Evolutionary conservation across 2,329 filamentous ascomycete genomes (phyloP), one percentile per base, ranked within the genome.

Genomic region (Rutstroemia sp.): DNA sequence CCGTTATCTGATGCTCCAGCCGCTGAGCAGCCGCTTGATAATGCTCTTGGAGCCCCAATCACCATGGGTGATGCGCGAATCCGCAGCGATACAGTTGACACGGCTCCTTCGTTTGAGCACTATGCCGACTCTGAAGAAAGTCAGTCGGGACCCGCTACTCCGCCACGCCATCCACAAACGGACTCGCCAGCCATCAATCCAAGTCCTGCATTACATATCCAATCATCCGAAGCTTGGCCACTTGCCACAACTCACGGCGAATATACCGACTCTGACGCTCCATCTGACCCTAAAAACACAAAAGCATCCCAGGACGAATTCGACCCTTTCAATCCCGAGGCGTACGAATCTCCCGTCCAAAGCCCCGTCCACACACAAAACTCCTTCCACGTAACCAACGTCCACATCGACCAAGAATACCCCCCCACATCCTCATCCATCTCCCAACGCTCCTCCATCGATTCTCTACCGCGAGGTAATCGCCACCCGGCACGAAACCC

Each of bases 81-180:
- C 3, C 41, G 54, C 34, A 60, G 61, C 10, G 56, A 67, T n/a
- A 66, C 63, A 2, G 62, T 60, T 21, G 64, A 63, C 42, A 65
- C 64, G 1, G 53, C 64, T 5, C 64, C 64, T 9, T 61, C 61
- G 2, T 65, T 65, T 6, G 64, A 65, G 37, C 57, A 59, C 7
- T 63, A 63, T 48, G 57, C 62, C 19, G 58, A 57, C n/a, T 66
- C 63, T 5, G 63, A 66, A 19, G 41, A 51, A 23, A 48, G 46
- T 12, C 41, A 54, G 9, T 55, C 49, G 14, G 47, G 47, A 18
- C 53, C 53, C 38, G 10, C 38, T 16, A 56, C 53, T 25, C 56
- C 41, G 14, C 42, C 56, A 21, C 44, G 41, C 27, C 48, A 52
- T 25, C 14, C 38, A 34, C 34, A 39, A n/a, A 48, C 52, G 5